Conservation (phyloP, 2,329 filamentous ascomycete genomes). For the Fusarium albidum region DNA sequence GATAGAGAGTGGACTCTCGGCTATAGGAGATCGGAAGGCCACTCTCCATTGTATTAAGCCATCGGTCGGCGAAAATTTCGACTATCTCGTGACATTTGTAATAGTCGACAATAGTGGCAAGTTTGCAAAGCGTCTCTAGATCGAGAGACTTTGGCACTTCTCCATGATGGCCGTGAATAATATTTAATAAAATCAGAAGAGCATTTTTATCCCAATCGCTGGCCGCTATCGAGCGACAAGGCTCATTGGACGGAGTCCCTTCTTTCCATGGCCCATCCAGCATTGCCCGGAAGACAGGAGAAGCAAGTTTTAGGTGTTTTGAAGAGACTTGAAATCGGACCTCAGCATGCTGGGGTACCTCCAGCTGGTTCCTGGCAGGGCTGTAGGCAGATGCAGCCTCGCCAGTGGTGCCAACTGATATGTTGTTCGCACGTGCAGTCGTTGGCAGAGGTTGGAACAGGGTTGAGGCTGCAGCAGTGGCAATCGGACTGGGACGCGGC, state of each 20-base stretch:
- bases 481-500: too few relatives aligned
- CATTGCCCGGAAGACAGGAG: neutral
- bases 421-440: too few relatives aligned
- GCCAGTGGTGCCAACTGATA: neutral
- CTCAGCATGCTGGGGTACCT: neutral
- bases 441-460: too few relatives aligned
- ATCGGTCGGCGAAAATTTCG: neutral
- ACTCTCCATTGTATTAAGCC: neutral
- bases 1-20: neutral
- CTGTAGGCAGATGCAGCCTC: neutral
- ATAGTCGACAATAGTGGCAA: conserved; percentile 16
- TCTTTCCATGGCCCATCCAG: conserved; percentile 1
- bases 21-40: neutral
- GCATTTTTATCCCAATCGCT: conserved; percentile 7
- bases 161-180: neutral
- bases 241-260: neutral
- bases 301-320: neutral
- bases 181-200: neutral
- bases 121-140: neutral
- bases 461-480: too few relatives aligned
- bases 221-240: neutral
- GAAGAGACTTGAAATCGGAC: conserved; percentile 3
- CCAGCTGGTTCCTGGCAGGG: neutral
- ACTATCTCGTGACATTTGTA: conserved; percentile 7
- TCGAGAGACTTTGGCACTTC: neutral